Base-by-base conservation (phyloP, 2,329 filamentous ascomycete genomes). In the Monilinia laxa region DNA sequence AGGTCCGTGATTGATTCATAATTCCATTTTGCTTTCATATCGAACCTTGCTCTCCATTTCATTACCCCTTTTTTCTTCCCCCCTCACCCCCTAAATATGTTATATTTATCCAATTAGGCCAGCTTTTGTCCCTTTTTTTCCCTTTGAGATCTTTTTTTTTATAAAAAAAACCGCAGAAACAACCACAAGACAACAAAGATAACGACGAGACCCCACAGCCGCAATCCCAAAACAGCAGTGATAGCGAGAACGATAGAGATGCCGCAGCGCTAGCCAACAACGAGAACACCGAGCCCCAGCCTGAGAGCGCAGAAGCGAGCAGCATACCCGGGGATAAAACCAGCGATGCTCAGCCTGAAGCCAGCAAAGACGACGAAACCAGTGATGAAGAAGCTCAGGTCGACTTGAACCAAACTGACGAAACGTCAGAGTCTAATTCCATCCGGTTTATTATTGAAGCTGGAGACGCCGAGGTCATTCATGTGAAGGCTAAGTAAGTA, bases 371-470 rank as follows among this genome's bases (percentile, higher is more conserved):
- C 0, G 10, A 6, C 49, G 23, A 25, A 14, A 52, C 23, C 23
- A 14, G 49, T 10, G 18, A 55, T 12, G 18, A 35, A 35, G 31
- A 20, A 11, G 18, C 20, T 11, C 11, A 55, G 10, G 31, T 9
- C 20, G 28, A 20, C 14, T 20, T 18, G 10, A 3, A 31, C 11
- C 5, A 18, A 10, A 6, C 53, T 4, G 4, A 55, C 20, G 31
- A 55, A n/a, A n/a, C n/a, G 31, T 9, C 31, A 7, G 31, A 55
- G 11, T 7, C 53, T 3, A 11, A 14, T 55, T 14, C 10, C 2
- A n/a, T 55, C 53, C 28, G 9, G 18, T 35, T 55, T 18, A 38
- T 55, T n/a, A 55, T 55, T 38, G 53, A 55, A 35, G 53, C 28
- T n/a, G 31, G 53, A n/a, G 53, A 55, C 18, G 28, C 28, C 14